Evolutionary conservation across 2,329 filamentous ascomycete genomes (phyloP).

Genomic region (Arthrocladium fulminans): DNA sequence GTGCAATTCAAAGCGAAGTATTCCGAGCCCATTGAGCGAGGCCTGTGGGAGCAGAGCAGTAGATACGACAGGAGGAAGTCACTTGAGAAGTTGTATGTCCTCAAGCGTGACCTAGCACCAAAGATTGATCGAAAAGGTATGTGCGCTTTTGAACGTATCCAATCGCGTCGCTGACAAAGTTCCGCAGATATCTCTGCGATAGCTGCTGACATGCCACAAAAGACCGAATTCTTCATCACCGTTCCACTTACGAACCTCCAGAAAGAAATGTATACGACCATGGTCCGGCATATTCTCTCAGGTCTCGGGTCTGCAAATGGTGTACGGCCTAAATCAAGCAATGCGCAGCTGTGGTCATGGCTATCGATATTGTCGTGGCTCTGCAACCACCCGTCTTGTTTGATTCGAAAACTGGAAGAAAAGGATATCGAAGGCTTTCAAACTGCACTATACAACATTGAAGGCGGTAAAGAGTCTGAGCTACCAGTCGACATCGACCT

Average conservation of each 20-base stretch:
- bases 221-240: conserved; percentile 73
- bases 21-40: conserved; percentile 61
- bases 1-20: conserved; percentile 63
- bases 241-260: conserved; percentile 63
- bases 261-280: conserved; percentile 50
- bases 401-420: conserved; percentile 39
- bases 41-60: conserved; percentile 59
- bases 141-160: neutral
- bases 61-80: conserved; percentile 47
- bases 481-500: conserved; percentile 23
- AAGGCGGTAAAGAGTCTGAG: neutral
- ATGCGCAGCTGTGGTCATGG: conserved; percentile 47
- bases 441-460: neutral
- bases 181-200: conserved; percentile 56
- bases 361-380: conserved; percentile 45
- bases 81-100: conserved; percentile 57
- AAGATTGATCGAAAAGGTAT: conserved; percentile 57
- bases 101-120: conserved; percentile 63
- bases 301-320: conserved; percentile 27
- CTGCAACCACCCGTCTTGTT: conserved; percentile 51
- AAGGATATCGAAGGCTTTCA: conserved; percentile 13
- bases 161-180: neutral
- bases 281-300: conserved; percentile 36
- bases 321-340: conserved; percentile 13
- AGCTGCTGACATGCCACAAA: conserved; percentile 58